phyloP scores from a whole-genome alignment of 257 asterid genomes.

The Osmanthus fragrans region DNA sequence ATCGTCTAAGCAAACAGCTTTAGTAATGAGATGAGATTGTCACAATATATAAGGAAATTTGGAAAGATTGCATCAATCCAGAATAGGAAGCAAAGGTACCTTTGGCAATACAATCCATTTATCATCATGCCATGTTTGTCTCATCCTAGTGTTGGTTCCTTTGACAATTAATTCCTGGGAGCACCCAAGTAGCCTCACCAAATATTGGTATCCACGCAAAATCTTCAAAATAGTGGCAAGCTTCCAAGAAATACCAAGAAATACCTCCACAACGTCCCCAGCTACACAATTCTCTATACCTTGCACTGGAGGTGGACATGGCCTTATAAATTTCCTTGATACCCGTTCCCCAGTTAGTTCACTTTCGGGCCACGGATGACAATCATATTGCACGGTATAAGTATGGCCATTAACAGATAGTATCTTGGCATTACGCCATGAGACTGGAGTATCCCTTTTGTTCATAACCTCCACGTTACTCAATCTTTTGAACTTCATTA shows the following conservation, averaged over 20 bases:
- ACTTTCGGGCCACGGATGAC: constrained; percentile 30
- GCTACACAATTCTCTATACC: constrained; percentile 35
- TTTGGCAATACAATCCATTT: constrained; percentile 58
- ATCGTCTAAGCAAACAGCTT: neutral
- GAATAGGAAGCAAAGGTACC: constrained; percentile 36
- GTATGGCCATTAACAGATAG: constrained; percentile 53
- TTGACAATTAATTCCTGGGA: constrained; percentile 43
- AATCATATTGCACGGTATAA: constrained; percentile 47
- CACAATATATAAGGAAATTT: neutral
- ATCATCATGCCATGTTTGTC: constrained; percentile 59
- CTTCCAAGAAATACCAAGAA: constrained; percentile 64
- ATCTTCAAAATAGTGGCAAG: constrained; percentile 54
- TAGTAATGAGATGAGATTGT: neutral
- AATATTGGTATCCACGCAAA: constrained; percentile 34
- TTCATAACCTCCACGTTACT: constrained; percentile 75
- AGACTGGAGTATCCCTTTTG: constrained; percentile 40
- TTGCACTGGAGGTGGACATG: constrained; percentile 50
- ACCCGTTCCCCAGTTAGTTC: constrained; percentile 49
- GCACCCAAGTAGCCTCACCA: constrained; percentile 64
- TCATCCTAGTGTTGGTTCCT: constrained; percentile 49
- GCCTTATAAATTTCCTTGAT: constrained; percentile 56
- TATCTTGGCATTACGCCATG: constrained; percentile 63
- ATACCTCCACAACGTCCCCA: constrained; percentile 77
- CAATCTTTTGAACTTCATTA: constrained; percentile 63
- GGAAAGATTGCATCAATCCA: neutral